Conservation (phyloP, 768 basidiomycete genomes). For the Solioccasus polychromus region DNA sequence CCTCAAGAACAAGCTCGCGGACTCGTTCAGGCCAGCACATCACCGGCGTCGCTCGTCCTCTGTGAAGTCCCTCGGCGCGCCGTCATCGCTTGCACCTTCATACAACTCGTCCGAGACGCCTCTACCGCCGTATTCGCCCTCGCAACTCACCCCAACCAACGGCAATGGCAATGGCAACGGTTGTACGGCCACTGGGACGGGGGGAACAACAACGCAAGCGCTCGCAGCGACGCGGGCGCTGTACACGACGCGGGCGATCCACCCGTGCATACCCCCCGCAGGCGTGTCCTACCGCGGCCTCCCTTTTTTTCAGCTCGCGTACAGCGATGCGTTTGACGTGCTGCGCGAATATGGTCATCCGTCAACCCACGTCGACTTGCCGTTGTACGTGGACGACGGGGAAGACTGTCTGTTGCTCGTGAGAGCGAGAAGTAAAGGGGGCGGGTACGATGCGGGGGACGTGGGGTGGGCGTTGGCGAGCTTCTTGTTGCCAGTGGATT, state of each 20-base stretch:
- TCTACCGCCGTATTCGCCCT: conserved; percentile 23
- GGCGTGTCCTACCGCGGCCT: conserved; percentile 67
- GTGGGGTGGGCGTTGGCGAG: conserved; percentile 84
- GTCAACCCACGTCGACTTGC: conserved; percentile 66
- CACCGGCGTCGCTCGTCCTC: conserved; percentile 34
- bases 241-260: conserved; percentile 67
- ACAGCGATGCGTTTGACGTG: conserved; percentile 63
- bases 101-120: conserved; percentile 21
- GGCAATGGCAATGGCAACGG: no score
- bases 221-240: conserved; percentile 42
- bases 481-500: conserved; percentile 64
- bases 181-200: no score
- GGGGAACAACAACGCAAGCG: conserved; percentile 24
- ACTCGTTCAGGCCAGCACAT: conserved; percentile 30
- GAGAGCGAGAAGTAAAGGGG: conserved; percentile 39
- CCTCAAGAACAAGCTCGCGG: conserved; percentile 32
- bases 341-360: conserved; percentile 79
- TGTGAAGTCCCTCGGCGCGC: conserved; percentile 32
- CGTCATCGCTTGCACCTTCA: conserved; percentile 24
- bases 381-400: conserved; percentile 74
- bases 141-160: no score
- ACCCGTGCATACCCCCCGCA: conserved; percentile 62
- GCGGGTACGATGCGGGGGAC: conserved; percentile 34
- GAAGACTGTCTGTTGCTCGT: conserved; percentile 77
- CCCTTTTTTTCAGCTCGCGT: conserved; percentile 72